Evolutionary conservation across 371 early-diverging fungal genomes (phyloP).

Genomic region (Lichtheimia ornata): DNA sequence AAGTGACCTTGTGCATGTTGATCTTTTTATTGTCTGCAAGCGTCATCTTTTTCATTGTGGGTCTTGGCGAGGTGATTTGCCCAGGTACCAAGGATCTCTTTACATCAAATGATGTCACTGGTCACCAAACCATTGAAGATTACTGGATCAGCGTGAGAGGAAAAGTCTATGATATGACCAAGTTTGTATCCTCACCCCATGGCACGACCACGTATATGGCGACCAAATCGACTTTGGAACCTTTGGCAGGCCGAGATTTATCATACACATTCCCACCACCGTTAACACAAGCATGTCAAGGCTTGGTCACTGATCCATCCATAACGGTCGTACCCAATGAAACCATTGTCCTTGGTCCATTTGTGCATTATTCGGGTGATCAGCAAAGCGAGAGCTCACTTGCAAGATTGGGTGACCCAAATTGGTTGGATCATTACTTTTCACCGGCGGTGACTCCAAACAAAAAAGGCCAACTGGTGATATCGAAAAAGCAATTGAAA

Average conservation of each 20-base stretch:
- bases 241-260: conserved; percentile 58
- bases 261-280: conserved; percentile 62
- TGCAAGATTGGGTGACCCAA: conserved; percentile 32
- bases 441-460: conserved; percentile 34
- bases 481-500: conserved; percentile 21
- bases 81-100: conserved; percentile 52
- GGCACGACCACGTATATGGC: conserved; percentile 47
- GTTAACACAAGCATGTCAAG: conserved; percentile 53
- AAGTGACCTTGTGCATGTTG: conserved; percentile 78
- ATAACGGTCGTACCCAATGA: conserved; percentile 46
- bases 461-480: conserved; percentile 30
- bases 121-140: conserved; percentile 49
- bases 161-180: conserved; percentile 76
- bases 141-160: conserved; percentile 71
- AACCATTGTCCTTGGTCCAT: conserved; percentile 37
- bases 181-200: conserved; percentile 63
- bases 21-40: conserved; percentile 58
- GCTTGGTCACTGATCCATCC: conserved; percentile 39
- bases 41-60: conserved; percentile 62
- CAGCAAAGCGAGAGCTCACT: conserved; percentile 27
- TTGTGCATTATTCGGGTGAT: conserved; percentile 26
- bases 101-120: conserved; percentile 45
- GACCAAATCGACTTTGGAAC: conserved; percentile 46
- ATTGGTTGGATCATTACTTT: conserved; percentile 35
- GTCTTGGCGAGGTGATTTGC: conserved; percentile 57